Conservation (phyloP, 2,329 filamentous ascomycete species). For the Epichloe amarillans region DNA sequence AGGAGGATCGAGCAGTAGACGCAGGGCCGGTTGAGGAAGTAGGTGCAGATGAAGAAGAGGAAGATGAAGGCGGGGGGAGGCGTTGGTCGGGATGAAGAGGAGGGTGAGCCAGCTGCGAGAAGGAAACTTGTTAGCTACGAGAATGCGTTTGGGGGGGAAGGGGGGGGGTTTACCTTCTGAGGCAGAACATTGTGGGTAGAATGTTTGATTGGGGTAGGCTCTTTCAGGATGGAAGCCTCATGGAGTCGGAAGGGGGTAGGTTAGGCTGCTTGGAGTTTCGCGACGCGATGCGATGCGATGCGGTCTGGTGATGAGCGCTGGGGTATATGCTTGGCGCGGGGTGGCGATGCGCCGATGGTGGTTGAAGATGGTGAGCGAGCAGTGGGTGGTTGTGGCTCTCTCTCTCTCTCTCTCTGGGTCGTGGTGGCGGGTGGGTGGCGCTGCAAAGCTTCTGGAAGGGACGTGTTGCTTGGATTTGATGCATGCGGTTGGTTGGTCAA, state of each 20-base stretch:
- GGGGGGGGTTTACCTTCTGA: slow-evolving; percentile 36
- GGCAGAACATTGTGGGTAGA: slow-evolving; percentile 40
- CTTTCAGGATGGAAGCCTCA: not conserved
- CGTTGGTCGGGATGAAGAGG: slow-evolving; percentile 78
- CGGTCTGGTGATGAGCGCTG: too few relatives aligned
- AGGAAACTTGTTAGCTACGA: not conserved
- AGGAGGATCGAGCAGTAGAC: slow-evolving; percentile 96
- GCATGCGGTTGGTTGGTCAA: too few relatives aligned
- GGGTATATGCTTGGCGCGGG: too few relatives aligned
- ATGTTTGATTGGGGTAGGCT: not conserved
- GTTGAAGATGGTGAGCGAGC: not conserved
- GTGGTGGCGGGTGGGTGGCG: too few relatives aligned
- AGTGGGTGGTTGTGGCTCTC: too few relatives aligned
- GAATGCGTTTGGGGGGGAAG: not conserved
- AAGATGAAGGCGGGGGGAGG: slow-evolving; percentile 71
- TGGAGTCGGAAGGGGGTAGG: too few relatives aligned
- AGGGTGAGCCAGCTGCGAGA: slow-evolving; percentile 62
- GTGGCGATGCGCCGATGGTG: too few relatives aligned
- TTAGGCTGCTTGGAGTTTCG: too few relatives aligned
- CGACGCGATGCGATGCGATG: too few relatives aligned
- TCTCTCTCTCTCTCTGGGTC: too few relatives aligned
- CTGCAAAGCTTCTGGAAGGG: not conserved
- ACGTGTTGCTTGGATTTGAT: too few relatives aligned
- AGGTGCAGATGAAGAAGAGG: slow-evolving; percentile 83
- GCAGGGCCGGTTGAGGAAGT: slow-evolving; percentile 91